Evolutionary conservation across 2,329 filamentous ascomycete genomes (phyloP).

Genomic region (Claviceps africana): DNA sequence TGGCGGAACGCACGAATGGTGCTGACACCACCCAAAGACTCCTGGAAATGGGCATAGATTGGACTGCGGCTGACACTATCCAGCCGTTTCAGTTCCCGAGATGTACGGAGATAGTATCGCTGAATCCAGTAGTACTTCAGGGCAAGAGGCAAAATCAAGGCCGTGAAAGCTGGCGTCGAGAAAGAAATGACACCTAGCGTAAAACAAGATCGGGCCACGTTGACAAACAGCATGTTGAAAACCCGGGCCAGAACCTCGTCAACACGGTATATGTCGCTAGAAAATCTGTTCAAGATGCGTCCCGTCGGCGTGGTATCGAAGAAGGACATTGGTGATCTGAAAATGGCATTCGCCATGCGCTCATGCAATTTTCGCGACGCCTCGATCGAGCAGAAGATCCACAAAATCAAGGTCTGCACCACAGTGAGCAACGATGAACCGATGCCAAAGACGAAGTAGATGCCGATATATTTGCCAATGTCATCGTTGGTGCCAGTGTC

Average conservation of each 20-base stretch:
- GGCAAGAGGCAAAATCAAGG: constrained; percentile 67
- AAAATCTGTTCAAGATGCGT: constrained; percentile 94
- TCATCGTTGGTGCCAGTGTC: constrained; percentile 52
- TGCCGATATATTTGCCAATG: constrained; percentile 79
- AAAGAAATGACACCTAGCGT: constrained; percentile 76
- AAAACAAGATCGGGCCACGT: constrained; percentile 61
- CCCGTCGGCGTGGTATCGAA: constrained; percentile 95
- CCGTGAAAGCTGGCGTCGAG: constrained; percentile 65
- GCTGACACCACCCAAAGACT: constrained; percentile 82
- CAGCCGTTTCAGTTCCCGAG: constrained; percentile 86
- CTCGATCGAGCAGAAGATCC: constrained; percentile 99
- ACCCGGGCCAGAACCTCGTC: constrained; percentile 90
- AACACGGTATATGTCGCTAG: constrained; percentile 67
- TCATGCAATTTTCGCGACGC: constrained; percentile 94
- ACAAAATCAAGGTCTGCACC: constrained; percentile 82
- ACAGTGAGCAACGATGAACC: constrained; percentile 76
- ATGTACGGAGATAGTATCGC: constrained; percentile 91
- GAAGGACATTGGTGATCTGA: constrained; percentile 95
- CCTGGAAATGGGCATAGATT: constrained; percentile 97
- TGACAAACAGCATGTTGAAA: constrained; percentile 92
- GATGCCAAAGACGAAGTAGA: constrained; percentile 91
- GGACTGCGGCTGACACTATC: constrained; percentile 93
- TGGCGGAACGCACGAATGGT: constrained; percentile 94
- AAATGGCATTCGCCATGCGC: constrained; percentile 92
- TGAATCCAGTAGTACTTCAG: constrained; percentile 85